Base-by-base conservation (phyloP, 495 filamentous ascomycete genomes). In the Neurospora sp. region DNA sequence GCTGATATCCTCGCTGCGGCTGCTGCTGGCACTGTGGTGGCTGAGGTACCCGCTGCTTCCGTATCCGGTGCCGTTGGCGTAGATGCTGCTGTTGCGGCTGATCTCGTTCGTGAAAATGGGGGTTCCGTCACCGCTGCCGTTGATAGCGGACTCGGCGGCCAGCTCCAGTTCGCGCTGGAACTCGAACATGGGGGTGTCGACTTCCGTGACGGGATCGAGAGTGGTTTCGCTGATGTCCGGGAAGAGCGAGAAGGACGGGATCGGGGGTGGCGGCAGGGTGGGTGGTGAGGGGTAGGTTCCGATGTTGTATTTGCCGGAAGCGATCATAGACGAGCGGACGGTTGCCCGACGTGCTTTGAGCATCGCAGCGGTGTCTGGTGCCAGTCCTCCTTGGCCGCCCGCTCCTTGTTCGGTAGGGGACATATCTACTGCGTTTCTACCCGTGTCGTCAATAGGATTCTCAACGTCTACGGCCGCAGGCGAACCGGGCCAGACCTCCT, bases 161-260 rank as follows among this genome's bases (percentile, higher is more conserved):
- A 76, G 70, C 12, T 59, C 27, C 41, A 78, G 69, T 74, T 76
- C 76, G 72, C 77, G 70, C 46, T 72, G 44, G 27, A 78, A 76
- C 38, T n/a, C 54, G 5, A 31, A 18, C 31, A 66, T 18, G 23
- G 78, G 79, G 27, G 78, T 81, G 31, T 76, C 74, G 2, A 75
- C 72, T 71, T 79, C 79, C 18, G 77, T 78, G 3, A 76, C 77
- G 3, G 77, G 75, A 44, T 79, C 79, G 46, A 81, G 72, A 40
- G 77, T 79, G 12, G 23, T 66, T 37, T 66, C 54, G 39, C 75
- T 74, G 2, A 75, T 72, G 71, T 79, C 79, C 18, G 78, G 79
- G 6, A 76, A 76, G 2, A 76, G 75, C 38, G 77, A 78, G 41
- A 81, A 71, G 59, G 77, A 78, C 27, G 79, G 78, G 5, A 77